A percentile compares a stretch with the other conserved stretches of the same genome.
Conservation (phyloP, 257 asterid genomes). For the Nemophila menziesii region DNA sequence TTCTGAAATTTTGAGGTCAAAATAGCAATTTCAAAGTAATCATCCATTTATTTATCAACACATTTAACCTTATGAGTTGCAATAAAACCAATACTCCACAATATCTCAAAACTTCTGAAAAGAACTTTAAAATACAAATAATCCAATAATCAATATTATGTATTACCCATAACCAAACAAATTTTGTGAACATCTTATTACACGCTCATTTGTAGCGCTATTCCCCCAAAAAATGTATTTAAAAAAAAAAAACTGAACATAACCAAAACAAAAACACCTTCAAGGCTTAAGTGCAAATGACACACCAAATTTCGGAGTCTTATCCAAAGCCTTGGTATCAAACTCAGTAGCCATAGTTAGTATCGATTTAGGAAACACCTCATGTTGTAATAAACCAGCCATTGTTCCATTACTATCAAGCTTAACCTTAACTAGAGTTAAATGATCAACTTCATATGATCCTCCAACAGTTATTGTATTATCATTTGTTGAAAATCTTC, state of each 20-base stretch:
- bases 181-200: not conserved
- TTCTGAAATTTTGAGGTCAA: too few species aligned
- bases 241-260: not conserved
- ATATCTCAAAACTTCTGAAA: too few species aligned
- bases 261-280: not conserved
- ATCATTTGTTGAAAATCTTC: constrained; percentile 63
- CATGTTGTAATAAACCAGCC: constrained; percentile 53
- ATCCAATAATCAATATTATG: too few species aligned
- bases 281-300: constrained; percentile 54
- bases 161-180: too few species aligned
- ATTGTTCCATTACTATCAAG: constrained; percentile 51
- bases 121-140: too few species aligned
- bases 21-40: too few species aligned
- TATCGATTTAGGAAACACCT: constrained; percentile 34
- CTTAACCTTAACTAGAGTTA: constrained; percentile 52
- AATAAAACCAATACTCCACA: too few species aligned
- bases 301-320: constrained; percentile 50
- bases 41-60: too few species aligned
- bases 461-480: constrained; percentile 57
- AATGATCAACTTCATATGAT: constrained; percentile 35
- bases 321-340: constrained; percentile 57
- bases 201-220: not conserved
- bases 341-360: constrained; percentile 53
- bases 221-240: not conserved
- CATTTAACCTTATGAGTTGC: too few species aligned